Evolutionary conservation across 805 yeast species (phyloP), one percentile per base, ranked within the genome.

Genomic region (Ascoidea rubescens): DNA sequence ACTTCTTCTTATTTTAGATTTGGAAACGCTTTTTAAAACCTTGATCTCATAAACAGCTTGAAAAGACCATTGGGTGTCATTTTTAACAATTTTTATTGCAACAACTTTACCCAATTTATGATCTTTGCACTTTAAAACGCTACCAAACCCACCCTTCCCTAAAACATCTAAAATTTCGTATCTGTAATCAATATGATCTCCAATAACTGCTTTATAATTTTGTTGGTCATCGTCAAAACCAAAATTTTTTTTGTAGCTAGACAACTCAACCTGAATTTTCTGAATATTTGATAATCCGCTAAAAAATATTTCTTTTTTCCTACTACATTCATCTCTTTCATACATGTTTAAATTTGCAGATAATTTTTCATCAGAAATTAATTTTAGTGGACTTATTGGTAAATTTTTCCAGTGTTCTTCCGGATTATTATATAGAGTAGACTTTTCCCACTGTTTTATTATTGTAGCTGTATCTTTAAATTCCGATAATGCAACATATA

Each of bases 141-240:
- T 79, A 0, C 96, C 96, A 69, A 87, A 87, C 47, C 90, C 80
- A 5, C 96, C 96, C 50, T 75, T 77, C 0, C 96, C 96, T 8
- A 87, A 70, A 1, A 71, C 64, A 1, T 70, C 64, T 21, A 76
- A 50, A 4, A 87, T 78, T 57, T 84, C 80, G 61, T 82, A 88
- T 32, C 95, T 67, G 63, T 80, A 87, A 51, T 82, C 82, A 47
- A 87, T 75, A 57, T 87, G 96, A 61, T 87, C 96, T 8, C 82
- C 79, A 1, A 63, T 61, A 0, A 70, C 59, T 1, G 78, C 69
- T 5, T 69, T 67, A 59, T 84, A 82, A 60, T 86, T 84, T 4
- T 87, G 84, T 10, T 75, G 67, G 8, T 64, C 63, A 60, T 87
- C 93, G 61, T 86, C 95, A 63, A 82, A 85, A 0, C 89, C 90